Conservation (phyloP, 1,139 yeast species). For the Yamadazyma sp. region DNA sequence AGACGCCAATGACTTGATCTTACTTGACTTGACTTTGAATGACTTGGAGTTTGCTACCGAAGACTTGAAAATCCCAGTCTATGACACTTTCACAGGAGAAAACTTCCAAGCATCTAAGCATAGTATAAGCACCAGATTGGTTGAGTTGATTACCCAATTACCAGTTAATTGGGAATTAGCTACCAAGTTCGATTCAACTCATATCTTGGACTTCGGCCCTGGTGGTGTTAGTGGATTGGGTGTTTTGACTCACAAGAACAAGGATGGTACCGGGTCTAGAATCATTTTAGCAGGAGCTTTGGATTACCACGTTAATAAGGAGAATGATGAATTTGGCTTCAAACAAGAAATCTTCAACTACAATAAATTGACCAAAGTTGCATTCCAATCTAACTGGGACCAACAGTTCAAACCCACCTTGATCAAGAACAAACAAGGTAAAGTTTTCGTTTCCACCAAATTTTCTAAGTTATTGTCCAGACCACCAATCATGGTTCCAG, state of each 20-base stretch:
- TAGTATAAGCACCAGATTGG: conserved; percentile 58
- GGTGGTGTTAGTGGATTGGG: conserved; percentile 98
- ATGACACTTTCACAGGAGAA: conserved; percentile 82
- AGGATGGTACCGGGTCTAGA: conserved; percentile 98
- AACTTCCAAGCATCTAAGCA: conserved; percentile 58
- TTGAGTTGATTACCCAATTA: conserved; percentile 79
- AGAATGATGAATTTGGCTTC: conserved; percentile 86
- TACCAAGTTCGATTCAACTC: conserved; percentile 78
- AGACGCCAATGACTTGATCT: conserved; percentile 67
- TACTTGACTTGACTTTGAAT: conserved; percentile 59
- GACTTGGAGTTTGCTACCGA: conserved; percentile 54
- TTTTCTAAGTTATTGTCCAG: conserved; percentile 89
- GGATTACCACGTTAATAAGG: conserved; percentile 47
- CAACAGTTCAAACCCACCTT: conserved; percentile 84
- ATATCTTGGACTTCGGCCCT: conserved; percentile 95
- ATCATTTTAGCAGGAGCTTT: conserved; percentile 90
- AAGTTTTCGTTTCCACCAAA: conserved; percentile 86
- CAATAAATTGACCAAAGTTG: conserved; percentile 55
- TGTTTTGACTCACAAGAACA: conserved; percentile 91
- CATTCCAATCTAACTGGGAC: conserved; percentile 90
- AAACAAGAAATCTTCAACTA: conserved; percentile 91
- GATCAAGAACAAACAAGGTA: conserved; percentile 69
- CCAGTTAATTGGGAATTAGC: conserved; percentile 96
- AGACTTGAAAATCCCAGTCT: conserved; percentile 79
- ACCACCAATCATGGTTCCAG: conserved; percentile 97